Conservation (phyloP, 139 green algal genomes). For the Volvox africanus region DNA sequence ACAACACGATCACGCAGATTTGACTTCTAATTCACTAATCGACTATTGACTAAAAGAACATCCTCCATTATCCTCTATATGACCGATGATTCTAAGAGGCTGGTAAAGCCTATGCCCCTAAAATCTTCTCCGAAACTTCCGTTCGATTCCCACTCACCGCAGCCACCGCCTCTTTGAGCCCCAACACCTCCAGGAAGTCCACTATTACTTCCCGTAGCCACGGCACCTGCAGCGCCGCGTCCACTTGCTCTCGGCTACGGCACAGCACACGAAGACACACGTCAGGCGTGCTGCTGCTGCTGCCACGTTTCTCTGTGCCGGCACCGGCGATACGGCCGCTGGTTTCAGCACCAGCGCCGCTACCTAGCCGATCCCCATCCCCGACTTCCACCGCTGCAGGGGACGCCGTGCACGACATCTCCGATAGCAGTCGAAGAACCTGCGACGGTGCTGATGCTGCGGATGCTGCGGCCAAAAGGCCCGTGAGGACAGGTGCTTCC, state of each 20-base stretch:
- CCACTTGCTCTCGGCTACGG: conserved; percentile 73
- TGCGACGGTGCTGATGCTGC: not conserved
- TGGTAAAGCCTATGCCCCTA: no score
- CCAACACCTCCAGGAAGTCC: conserved; percentile 88
- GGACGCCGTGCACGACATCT: conserved; percentile 22
- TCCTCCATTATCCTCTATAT: no score
- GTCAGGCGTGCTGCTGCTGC: not conserved
- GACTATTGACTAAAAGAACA: no score
- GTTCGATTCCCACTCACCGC: conserved; percentile 54
- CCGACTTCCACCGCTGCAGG: not conserved
- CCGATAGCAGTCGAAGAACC: not conserved
- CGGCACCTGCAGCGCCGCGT: conserved; percentile 64
- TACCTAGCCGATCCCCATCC: not conserved
- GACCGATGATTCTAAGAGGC: no score
- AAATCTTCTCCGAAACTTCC: no score
- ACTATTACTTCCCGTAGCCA: conserved; percentile 86
- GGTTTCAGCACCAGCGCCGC: not conserved
- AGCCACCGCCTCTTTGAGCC: conserved; percentile 77
- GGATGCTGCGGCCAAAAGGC: conserved; percentile 50
- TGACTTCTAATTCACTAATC: no score
- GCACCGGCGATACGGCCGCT: not conserved
- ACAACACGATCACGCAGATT: no score
- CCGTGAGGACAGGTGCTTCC: conserved; percentile 54
- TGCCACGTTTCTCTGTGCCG: not conserved
- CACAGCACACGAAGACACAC: conserved; percentile 79